These are phyloP conservation scores for Tribonema minus DNA, from an alignment of 108 stramenopile species.

Conservation along the genomic window DNA sequence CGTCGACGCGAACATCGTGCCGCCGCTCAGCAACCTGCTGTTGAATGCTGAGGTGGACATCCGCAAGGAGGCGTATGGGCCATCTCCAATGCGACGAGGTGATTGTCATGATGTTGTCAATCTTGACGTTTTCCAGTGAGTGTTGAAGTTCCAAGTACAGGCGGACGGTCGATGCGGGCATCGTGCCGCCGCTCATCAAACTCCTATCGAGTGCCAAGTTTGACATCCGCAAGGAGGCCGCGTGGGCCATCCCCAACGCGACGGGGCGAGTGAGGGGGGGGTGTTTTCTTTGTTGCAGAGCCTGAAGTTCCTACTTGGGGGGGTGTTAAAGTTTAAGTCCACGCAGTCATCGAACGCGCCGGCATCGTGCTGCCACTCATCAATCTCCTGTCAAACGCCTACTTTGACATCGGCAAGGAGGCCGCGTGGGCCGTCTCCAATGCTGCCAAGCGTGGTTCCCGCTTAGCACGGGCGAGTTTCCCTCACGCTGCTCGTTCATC, in stretches of 20 bases:
- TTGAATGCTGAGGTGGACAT: neutral
- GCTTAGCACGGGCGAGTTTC: too few relatives aligned
- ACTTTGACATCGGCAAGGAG: conserved; percentile 92
- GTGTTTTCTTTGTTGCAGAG: too few relatives aligned
- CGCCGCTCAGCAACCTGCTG: neutral
- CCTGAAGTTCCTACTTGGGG: too few relatives aligned
- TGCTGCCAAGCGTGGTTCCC: conserved; percentile 87
- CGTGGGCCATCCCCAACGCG: conserved; percentile 97
- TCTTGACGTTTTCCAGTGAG: too few relatives aligned
- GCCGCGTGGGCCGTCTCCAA: conserved; percentile 97
- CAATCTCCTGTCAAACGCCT: conserved; percentile 77
- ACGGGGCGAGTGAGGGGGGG: too few relatives aligned
- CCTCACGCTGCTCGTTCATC: too few relatives aligned
- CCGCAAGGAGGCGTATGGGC: conserved; percentile 97
- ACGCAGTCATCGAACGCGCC: too few relatives aligned
- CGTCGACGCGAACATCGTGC: conserved; percentile 86
- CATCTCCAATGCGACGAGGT: conserved; percentile 94
- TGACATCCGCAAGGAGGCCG: conserved; percentile 93
- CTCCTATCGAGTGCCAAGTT: conserved; percentile 83
- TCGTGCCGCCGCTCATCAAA: conserved; percentile 90
- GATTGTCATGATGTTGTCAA: too few relatives aligned
- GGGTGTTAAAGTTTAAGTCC: too few relatives aligned
- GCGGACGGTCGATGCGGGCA: conserved; percentile 87
- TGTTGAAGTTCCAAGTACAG: conserved; percentile 96
- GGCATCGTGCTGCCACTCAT: conserved; percentile 92